Evolutionary conservation across 345 rosid genomes (phyloP).

Genomic region (Capsella bursapastoris): DNA sequence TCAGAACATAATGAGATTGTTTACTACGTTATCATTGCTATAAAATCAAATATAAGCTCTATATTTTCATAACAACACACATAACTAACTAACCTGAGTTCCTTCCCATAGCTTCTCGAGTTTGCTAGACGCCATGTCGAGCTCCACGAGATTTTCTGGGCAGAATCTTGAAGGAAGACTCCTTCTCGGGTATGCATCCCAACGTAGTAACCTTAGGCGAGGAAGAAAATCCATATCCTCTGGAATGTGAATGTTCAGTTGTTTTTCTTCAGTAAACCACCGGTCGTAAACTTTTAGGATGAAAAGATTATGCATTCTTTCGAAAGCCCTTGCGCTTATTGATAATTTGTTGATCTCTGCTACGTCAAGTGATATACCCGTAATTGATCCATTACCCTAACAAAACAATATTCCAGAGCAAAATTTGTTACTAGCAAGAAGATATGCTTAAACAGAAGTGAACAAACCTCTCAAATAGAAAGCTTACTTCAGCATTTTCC

Average conservation of each 20-base stretch:
- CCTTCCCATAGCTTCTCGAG: slow-evolving; percentile 26
- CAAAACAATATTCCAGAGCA: background rate
- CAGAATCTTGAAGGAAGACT: background rate
- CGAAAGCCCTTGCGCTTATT: background rate
- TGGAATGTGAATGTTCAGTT: background rate
- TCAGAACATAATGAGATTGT: background rate
- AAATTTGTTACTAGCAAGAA: background rate
- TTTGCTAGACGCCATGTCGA: background rate
- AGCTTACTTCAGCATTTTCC: slow-evolving; percentile 1
- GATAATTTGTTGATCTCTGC: background rate
- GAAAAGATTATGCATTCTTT: slow-evolving; percentile 28
- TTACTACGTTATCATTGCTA: background rate
- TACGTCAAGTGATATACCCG: background rate
- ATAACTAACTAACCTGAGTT: slow-evolving; percentile 22
- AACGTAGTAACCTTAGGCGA: background rate
- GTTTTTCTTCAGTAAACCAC: background rate
- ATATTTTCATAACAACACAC: background rate
- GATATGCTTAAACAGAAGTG: background rate
- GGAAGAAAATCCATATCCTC: background rate
- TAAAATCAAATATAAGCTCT: background rate
- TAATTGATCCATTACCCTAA: background rate
- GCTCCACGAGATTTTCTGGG: background rate
- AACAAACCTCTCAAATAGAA: background rate
- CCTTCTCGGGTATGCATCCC: background rate
- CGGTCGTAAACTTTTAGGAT: background rate